Percentiles rank a stretch among this genome's conserved stretches.
Evolutionary conservation across 176 grass and related monocot species (phyloP).

Genomic region (Aegilops bicornis): DNA sequence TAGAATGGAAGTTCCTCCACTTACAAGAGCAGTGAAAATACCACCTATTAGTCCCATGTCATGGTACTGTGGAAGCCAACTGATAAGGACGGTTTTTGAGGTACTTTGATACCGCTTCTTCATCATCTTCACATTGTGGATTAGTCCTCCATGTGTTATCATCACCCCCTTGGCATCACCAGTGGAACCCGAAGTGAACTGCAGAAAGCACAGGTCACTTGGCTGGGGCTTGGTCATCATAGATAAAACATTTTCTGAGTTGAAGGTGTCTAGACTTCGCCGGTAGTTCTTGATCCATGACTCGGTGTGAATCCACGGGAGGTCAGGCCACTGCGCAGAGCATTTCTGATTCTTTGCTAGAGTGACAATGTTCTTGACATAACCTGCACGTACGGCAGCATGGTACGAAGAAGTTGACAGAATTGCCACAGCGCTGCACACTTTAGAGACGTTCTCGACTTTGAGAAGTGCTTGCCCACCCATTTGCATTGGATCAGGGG

Average conservation of each 20-base stretch:
- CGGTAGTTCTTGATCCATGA: constrained; percentile 59
- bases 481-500: constrained; percentile 70
- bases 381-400: constrained; percentile 64
- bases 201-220: constrained; percentile 70
- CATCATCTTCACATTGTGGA: constrained; percentile 82
- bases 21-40: constrained; percentile 75
- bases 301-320: constrained; percentile 70
- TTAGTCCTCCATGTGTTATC: constrained; percentile 74
- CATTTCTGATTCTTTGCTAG: constrained; percentile 42
- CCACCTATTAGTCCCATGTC: constrained; percentile 81
- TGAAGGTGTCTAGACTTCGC: constrained; percentile 36
- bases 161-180: constrained; percentile 81
- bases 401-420: constrained; percentile 77
- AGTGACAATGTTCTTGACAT: constrained; percentile 56
- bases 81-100: constrained; percentile 64
- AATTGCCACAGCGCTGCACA: constrained; percentile 55
- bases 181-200: constrained; percentile 80
- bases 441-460: constrained; percentile 67
- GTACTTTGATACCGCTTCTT: constrained; percentile 60
- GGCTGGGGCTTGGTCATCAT: constrained; percentile 29
- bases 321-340: constrained; percentile 57
- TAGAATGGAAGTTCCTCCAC: constrained; percentile 66
- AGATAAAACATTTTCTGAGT: constrained; percentile 22
- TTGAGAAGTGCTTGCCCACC: constrained; percentile 71
- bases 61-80: constrained; percentile 90